phyloP scores from a whole-genome alignment of 176 grass and related monocot genomes.

The Stipa capillata region DNA sequence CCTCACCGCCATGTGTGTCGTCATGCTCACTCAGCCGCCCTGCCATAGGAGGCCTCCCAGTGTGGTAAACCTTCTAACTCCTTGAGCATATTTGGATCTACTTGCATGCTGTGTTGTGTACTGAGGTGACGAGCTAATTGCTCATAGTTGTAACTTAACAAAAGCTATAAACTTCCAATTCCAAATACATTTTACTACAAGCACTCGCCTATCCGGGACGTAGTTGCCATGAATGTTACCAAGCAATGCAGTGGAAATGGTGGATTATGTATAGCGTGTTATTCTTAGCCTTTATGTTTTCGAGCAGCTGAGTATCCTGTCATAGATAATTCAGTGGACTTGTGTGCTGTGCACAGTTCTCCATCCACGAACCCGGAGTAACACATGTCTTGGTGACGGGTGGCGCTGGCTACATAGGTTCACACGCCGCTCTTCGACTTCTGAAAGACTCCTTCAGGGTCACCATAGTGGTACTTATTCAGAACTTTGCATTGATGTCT shows the following conservation, averaged over 20 bases:
- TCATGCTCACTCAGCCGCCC: slow-evolving; percentile 73
- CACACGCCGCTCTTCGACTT: slow-evolving; percentile 67
- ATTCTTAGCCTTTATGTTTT: too few species aligned
- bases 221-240: too few species aligned
- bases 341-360: slow-evolving; percentile 50
- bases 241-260: neutral
- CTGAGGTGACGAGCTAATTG: too few species aligned
- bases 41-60: slow-evolving; percentile 46
- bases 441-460: slow-evolving; percentile 81
- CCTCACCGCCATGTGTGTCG: slow-evolving; percentile 69
- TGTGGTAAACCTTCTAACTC: slow-evolving; percentile 29
- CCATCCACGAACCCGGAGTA: slow-evolving; percentile 60
- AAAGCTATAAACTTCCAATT: too few species aligned
- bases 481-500: too few species aligned
- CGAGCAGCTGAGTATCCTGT: neutral
- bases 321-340: too few species aligned
- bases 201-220: too few species aligned
- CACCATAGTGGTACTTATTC: slow-evolving; percentile 40
- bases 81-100: neutral
- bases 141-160: too few species aligned
- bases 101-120: too few species aligned
- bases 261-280: too few species aligned
- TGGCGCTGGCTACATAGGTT: slow-evolving; percentile 87
- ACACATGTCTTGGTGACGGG: slow-evolving; percentile 81
- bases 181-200: too few species aligned